Evolutionary conservation across 306 rosid genomes (phyloP), one percentile per base, ranked within the genome.

Genomic region (Urtica urens): DNA sequence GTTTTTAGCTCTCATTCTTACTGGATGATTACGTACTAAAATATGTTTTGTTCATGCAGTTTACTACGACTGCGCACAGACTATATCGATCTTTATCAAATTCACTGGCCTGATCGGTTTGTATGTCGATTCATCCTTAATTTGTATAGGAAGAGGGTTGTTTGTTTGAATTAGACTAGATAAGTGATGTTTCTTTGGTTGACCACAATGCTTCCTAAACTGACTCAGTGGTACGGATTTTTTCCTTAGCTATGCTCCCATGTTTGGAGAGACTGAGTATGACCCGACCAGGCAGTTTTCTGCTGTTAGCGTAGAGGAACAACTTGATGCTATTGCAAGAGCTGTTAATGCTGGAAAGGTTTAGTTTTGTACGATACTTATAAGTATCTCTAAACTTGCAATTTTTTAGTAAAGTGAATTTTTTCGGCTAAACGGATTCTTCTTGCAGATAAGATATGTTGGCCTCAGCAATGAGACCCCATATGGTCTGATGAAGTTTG

Each of bases 101-200:
- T 83, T 67, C 95, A 83, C 58, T 83, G 95, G 93, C 96, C 96
- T 67, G 97, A 88, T 71, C 93, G 97, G 93, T 88, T 81, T 78
- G 90, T 83, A 67, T 50, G 77, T 65, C 41, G 57, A 70, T 42
- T 24, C 63, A 29, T 24, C 18, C 27, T 73, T 14, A 16, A 31
- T 12, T 61, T 26, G 26, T 23, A 58, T 23, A 45, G 24, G 24
- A 22, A 2, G 38, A 3, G 9, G 34, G 11, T 48, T 48, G 26
- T 8, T 38, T 49, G 16, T 49, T 39, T n/a, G 23, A 2, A 10
- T n/a, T 41, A 27, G 14, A 30, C 7, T 34, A 11, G 17, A 9
- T 30, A 20, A 15, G 1, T 23, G 14, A n/a, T 20, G 28, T 37
- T 60, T 3, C 1, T 5, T 10, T 35, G 28, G 20, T 5, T 6